These are phyloP conservation scores for Suaeda aralocaspica DNA, from an alignment of 148 eudicot genomes.

Conservation along the genomic window DNA sequence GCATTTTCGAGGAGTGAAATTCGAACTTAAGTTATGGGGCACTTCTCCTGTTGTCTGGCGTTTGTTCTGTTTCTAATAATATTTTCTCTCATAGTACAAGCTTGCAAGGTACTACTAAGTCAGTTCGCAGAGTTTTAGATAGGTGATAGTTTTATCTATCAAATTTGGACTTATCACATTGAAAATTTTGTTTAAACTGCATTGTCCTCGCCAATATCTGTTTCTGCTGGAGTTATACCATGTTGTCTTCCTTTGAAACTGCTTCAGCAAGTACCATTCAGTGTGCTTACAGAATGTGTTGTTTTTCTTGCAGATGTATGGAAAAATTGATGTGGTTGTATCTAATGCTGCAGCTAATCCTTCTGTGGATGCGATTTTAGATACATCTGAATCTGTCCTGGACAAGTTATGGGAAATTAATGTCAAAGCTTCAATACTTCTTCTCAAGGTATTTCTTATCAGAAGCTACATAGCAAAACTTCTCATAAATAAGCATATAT, in stretches of 20 bases:
- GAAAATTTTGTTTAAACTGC: background rate
- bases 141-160: background rate
- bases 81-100: background rate
- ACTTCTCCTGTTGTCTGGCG: background rate
- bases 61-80: background rate
- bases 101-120: background rate
- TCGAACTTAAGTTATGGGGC: too few species aligned
- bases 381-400: conserved; percentile 67
- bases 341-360: conserved; percentile 98
- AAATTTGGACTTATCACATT: background rate
- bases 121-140: background rate
- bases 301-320: conserved; percentile 64
- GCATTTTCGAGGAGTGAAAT: background rate
- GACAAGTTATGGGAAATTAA: conserved; percentile 97
- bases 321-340: conserved; percentile 82
- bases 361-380: conserved; percentile 48
- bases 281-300: conserved; percentile 3
- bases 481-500: background rate
- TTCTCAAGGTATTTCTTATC: conserved; percentile 51
- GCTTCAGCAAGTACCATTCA: background rate
- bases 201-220: background rate
- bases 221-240: background rate
- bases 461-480: background rate
- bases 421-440: conserved; percentile 79
- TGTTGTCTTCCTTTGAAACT: background rate